A percentile compares a stretch with the other conserved stretches of the same genome.
These are phyloP conservation scores for Actinomucor elegans DNA, from an alignment of 371 early-diverging fungal species.

Conservation along the genomic window DNA sequence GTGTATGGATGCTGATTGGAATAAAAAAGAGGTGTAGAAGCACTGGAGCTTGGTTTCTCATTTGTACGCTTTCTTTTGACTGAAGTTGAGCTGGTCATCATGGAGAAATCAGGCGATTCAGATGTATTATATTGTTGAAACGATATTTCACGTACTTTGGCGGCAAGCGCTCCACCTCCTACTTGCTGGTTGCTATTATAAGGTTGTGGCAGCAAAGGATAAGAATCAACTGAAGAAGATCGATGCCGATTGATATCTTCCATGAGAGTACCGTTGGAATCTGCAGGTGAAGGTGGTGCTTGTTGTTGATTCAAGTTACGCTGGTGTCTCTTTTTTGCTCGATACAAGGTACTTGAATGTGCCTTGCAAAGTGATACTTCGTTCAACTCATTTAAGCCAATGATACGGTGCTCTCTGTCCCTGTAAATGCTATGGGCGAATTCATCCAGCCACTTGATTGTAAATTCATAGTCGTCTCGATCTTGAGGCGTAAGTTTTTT, in stretches of 20 bases:
- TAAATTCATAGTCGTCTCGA: slow-evolving; percentile 47
- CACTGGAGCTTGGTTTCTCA: slow-evolving; percentile 26
- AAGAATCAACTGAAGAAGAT: not conserved
- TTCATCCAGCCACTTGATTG: slow-evolving; percentile 45
- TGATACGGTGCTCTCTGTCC: slow-evolving; percentile 29
- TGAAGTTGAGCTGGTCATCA: slow-evolving; percentile 34
- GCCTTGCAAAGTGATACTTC: slow-evolving; percentile 57
- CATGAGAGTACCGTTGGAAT: slow-evolving; percentile 29
- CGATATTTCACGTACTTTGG: slow-evolving; percentile 39
- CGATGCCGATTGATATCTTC: slow-evolving; percentile 2
- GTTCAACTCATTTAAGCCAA: slow-evolving; percentile 31
- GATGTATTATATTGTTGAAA: slow-evolving; percentile 3
- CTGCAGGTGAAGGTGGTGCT: slow-evolving; percentile 48
- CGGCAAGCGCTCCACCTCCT: slow-evolving; percentile 32
- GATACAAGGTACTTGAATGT: slow-evolving; percentile 50
- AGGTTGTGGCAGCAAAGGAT: slow-evolving; percentile 8
- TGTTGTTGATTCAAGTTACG: slow-evolving; percentile 30
- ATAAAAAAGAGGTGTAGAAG: slow-evolving; percentile 38
- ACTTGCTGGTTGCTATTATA: not conserved
- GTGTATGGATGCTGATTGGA: slow-evolving; percentile 15
- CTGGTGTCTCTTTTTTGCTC: slow-evolving; percentile 50
- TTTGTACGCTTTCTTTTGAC: slow-evolving; percentile 31
- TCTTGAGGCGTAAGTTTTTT: slow-evolving; percentile 44
- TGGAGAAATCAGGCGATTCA: slow-evolving; percentile 30
- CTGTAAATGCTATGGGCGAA: slow-evolving; percentile 42